Evolutionary conservation across 139 green algal genomes (phyloP), one percentile per base, ranked within the genome.

Genomic region (Chlamydomonas sphaeroides): DNA sequence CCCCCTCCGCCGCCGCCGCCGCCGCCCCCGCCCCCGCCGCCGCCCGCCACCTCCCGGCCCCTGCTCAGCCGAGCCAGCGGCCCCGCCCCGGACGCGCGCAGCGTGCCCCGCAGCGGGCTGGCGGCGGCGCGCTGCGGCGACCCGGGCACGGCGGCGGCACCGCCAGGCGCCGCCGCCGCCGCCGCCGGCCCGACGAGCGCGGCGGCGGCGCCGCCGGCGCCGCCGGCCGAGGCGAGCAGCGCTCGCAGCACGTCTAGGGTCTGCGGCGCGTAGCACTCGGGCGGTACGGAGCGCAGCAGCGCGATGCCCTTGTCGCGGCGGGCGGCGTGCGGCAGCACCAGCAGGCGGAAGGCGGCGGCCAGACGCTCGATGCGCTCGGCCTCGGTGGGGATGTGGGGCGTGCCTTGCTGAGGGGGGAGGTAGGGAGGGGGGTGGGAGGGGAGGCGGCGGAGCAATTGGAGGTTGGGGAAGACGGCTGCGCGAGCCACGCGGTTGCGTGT

Each of bases 201-300:
- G n/a, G n/a, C n/a, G 28, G 18, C 63, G n/a, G 8, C 59, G n/a
- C n/a, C 63, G 63, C 11, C 21, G 33, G 23, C 8, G 8, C 33
- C 14, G 39, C n/a, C 30, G 18, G 59, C 28, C 14, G 39, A 45
- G 3, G 59, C 39, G 2, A 80, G 74, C 39, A 80, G 74, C 32
- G 39, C 38, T 1, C 74, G 59, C 39, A 80, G 61, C 39, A 80
- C 74, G 30, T 73, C 76, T 3, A 83, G 63, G 62, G 49, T 83
- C 76, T 83, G 76, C 8, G 76, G 76, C 45, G 62, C 63, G 42
- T 39, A 83, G 76, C 76, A 83, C 45, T 83, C 76, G 11, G 63
- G 42, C 36, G 76, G 76, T 23, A 48, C 76, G 23, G 10, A 5
- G 3, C 76, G 62, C 45, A 84, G 51, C 65, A 67, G 41, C 36